A percentile compares a stretch with the other conserved stretches of the same genome.
phyloP scores from a whole-genome alignment of 2,329 filamentous ascomycete genomes.

The Aureobasidium uvarum region DNA sequence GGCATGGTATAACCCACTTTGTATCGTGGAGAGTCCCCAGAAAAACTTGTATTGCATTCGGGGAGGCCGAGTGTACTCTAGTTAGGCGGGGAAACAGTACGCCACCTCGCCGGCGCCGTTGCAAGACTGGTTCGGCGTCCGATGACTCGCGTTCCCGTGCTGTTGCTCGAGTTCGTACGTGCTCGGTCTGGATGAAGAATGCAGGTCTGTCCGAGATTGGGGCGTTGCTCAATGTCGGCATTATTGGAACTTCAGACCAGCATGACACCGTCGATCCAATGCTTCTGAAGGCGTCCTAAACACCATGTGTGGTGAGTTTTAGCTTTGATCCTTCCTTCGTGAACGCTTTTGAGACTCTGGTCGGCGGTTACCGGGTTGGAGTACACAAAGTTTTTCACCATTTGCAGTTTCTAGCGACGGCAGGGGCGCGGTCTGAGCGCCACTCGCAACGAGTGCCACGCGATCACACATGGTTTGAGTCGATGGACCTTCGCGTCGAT shows the following conservation, averaged over 20 bases:
- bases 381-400: neutral
- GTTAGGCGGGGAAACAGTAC: neutral
- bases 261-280: neutral
- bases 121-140: neutral
- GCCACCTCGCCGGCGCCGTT: neutral
- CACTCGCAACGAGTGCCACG: neutral
- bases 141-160: too few species aligned
- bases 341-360: neutral
- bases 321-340: neutral
- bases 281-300: neutral
- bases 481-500: too few species aligned
- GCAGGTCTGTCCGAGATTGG: too few species aligned
- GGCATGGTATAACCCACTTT: neutral
- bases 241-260: neutral
- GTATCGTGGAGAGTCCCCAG: neutral
- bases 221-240: neutral
- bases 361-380: neutral
- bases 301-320: neutral
- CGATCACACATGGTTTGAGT: too few species aligned
- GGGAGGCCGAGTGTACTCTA: neutral
- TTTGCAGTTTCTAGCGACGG: neutral
- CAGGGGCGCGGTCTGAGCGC: neutral
- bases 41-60: neutral
- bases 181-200: too few species aligned
- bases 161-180: too few species aligned